Base-by-base conservation (phyloP, 2,329 filamentous ascomycete species). In the Penicillium olsonii region DNA sequence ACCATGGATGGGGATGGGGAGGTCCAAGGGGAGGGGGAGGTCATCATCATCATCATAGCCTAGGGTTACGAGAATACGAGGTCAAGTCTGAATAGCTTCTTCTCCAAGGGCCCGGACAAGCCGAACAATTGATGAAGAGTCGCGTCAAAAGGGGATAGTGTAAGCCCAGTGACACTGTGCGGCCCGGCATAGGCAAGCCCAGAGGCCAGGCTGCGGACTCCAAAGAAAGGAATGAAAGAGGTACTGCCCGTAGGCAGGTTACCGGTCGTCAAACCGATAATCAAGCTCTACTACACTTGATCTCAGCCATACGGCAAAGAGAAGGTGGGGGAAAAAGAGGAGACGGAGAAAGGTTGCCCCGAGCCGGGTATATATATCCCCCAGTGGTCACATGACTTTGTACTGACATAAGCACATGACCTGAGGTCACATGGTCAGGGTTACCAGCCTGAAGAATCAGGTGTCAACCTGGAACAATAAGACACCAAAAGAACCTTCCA, bases 71-170 rank as follows among this genome's bases (percentile, higher is more conserved):
- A n/a, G n/a, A 29, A 11, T 12, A 11, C 11, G 26, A 29, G 26
- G 8, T 10, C 7, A 29, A n/a, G 22, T 24, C 3, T n/a, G 5
- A n/a, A 4, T 14, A 6, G n/a, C 29, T n/a, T 18, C 33, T 35
- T 35, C 33, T 35, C n/a, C 33, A 35, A 79, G 66, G 60, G 70
- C 66, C 69, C 70, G 74, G 74, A 58, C 72, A 71, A 76, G 75
- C 80, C 75, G 74, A 61, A 67, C 63, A 55, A 62, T 75, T 73
- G 82, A 84, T 80, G 82, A 82, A 82, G 66, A 53, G 66, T 87
- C 82, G 85, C 85, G 78, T 87, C 84, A 70, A 81, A 81, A 77
- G 78, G 83, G 82, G 78, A 75, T 80, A 88, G 33, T 35, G 33
- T 35, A 35, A 35, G 33, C 33, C 33, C 33, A 35, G n/a, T 35